phyloP scores from a whole-genome alignment of 164 flowering plant genomes.

The Cinnamomum chago region DNA sequence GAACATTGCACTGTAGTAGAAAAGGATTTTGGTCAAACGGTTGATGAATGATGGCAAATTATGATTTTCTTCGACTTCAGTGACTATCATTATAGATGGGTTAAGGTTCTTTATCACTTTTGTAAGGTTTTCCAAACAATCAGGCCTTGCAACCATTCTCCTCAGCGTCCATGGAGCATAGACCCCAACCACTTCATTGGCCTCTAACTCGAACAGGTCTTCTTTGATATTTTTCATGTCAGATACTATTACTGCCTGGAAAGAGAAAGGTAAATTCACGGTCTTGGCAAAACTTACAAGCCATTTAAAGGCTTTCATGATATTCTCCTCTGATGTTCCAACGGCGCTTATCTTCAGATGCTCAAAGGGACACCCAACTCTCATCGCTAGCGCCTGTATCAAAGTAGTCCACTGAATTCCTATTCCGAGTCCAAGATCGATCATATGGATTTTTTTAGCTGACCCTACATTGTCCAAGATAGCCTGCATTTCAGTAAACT shows the following conservation, averaged over 20 bases:
- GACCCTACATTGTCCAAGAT: conserved; percentile 30
- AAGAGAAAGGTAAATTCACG: conserved; percentile 35
- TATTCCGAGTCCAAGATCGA: conserved; percentile 35
- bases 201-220: conserved; percentile 33
- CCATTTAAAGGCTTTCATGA: conserved; percentile 30
- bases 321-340: conserved; percentile 15
- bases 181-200: conserved; percentile 36
- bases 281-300: conserved; percentile 30
- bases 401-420: conserved; percentile 39
- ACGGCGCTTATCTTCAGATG: conserved; percentile 45
- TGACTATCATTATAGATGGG: conserved; percentile 40
- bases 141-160: conserved; percentile 8
- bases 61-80: conserved; percentile 40
- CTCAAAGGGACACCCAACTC: conserved; percentile 25
- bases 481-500: conserved; percentile 46
- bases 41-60: conserved; percentile 38
- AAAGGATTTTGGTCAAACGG: conserved; percentile 45
- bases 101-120: conserved; percentile 30
- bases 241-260: conserved; percentile 21
- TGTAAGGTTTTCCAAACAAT: background rate
- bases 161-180: conserved; percentile 12
- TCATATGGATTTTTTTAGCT: conserved; percentile 41
- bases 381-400: conserved; percentile 46
- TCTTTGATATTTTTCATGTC: conserved; percentile 33
- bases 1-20: conserved; percentile 41